Percentiles rank a stretch among this genome's conserved stretches.
Conservation (phyloP, 768 basidiomycete genomes). For the Kwoniella bestiolae region DNA sequence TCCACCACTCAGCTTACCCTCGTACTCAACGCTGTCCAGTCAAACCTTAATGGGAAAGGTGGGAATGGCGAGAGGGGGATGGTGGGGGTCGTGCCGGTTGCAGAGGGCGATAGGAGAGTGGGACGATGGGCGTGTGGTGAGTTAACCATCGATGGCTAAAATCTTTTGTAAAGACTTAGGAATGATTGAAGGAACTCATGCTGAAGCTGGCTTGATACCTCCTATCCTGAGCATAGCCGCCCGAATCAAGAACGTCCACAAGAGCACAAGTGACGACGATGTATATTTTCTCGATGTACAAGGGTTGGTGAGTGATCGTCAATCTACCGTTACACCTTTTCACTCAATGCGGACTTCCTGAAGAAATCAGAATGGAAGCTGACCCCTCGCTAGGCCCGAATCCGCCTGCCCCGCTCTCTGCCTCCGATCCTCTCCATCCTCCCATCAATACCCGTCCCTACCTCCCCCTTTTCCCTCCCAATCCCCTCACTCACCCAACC, state of each 20-base stretch:
- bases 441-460: slow-evolving; percentile 62
- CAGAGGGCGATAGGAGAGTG: slow-evolving; percentile 47
- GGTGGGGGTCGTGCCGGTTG: slow-evolving; percentile 44
- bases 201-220: too few species aligned
- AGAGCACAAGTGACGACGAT: slow-evolving; percentile 28
- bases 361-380: too few species aligned
- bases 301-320: slow-evolving; percentile 40
- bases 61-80: slow-evolving; percentile 26
- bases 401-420: slow-evolving; percentile 48
- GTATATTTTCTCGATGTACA: slow-evolving; percentile 31
- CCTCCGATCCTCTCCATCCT: slow-evolving; percentile 47
- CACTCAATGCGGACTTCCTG: too few species aligned
- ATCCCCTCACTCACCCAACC: slow-evolving; percentile 58
- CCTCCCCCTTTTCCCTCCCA: slow-evolving; percentile 72
- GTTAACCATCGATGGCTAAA: too few species aligned
- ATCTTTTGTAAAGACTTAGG: too few species aligned
- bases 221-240: slow-evolving; percentile 29
- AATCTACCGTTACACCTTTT: too few species aligned
- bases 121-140: slow-evolving; percentile 49
- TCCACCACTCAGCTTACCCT: slow-evolving; percentile 65
- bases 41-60: slow-evolving; percentile 63
- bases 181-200: too few species aligned
- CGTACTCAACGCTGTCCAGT: slow-evolving; percentile 69
- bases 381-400: slow-evolving; percentile 24
- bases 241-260: slow-evolving; percentile 36